phyloP scores from a whole-genome alignment of 2,329 filamentous ascomycete species.

The Ophiobolus disseminans region DNA sequence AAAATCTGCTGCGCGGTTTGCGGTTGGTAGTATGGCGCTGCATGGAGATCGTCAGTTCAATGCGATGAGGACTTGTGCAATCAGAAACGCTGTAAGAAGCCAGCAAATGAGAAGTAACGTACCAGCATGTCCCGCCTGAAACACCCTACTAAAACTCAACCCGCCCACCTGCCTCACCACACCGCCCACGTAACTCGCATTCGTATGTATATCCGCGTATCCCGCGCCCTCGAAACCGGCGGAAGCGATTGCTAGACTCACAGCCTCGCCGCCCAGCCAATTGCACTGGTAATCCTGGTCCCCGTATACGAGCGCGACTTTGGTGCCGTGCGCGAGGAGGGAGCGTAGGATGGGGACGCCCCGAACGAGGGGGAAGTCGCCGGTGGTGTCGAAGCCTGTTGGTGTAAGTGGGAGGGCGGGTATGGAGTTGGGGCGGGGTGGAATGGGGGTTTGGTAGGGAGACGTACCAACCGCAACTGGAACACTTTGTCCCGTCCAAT shows the following conservation, averaged over 20 bases:
- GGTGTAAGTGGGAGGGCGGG: too few species aligned
- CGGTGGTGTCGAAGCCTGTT: conserved; percentile 45
- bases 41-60: conserved; percentile 48
- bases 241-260: conserved; percentile 63
- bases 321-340: conserved; percentile 55
- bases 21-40: conserved; percentile 9
- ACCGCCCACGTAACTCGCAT: conserved; percentile 70
- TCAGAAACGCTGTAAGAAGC: too few species aligned
- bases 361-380: conserved; percentile 64
- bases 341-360: conserved; percentile 11
- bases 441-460: too few species aligned
- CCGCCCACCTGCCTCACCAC: conserved; percentile 77
- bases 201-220: conserved; percentile 73
- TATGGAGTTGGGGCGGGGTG: too few species aligned
- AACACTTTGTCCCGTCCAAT: conserved; percentile 48
- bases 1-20: conserved; percentile 60
- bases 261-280: conserved; percentile 73
- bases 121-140: conserved; percentile 58
- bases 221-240: conserved; percentile 67
- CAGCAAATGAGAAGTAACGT: conserved; percentile 48
- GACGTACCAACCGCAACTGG: conserved; percentile 3
- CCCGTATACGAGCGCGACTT: conserved; percentile 21
- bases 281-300: conserved; percentile 10
- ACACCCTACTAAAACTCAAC: conserved; percentile 56
- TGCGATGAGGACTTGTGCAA: too few species aligned